A percentile compares a stretch with the other conserved stretches of the same genome.
Evolutionary conservation across 306 rosid genomes (phyloP).

Genomic region (Cyamopsis tetragonoloba): DNA sequence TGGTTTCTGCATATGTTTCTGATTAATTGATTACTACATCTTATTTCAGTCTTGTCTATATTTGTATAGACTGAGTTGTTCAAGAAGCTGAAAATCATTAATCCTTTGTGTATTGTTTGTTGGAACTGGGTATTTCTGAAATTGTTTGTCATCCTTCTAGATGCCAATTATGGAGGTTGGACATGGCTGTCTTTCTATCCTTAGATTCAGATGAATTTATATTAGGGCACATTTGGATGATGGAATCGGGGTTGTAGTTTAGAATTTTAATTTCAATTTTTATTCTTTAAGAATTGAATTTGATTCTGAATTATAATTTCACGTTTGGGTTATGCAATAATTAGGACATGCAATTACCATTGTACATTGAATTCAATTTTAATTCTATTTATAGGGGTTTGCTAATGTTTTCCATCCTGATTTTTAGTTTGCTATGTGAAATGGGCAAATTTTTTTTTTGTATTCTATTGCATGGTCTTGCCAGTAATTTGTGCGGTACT

Average conservation of each 20-base stretch:
- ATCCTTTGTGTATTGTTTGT: slow-evolving; percentile 26
- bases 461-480: not conserved
- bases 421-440: too few relatives aligned
- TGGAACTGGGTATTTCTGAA: slow-evolving; percentile 34
- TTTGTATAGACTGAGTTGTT: not conserved
- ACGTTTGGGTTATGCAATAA: too few relatives aligned
- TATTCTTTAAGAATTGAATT: too few relatives aligned
- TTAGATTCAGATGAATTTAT: not conserved
- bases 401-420: too few relatives aligned
- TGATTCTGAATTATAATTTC: too few relatives aligned
- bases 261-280: too few relatives aligned
- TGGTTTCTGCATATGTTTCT: slow-evolving; percentile 28
- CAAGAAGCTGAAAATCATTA: not conserved
- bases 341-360: too few relatives aligned
- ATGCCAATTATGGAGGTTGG: slow-evolving; percentile 15
- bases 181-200: slow-evolving; percentile 3
- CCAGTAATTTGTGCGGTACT: not conserved
- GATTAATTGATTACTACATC: not conserved
- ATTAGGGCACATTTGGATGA: too few relatives aligned
- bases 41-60: not conserved
- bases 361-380: too few relatives aligned
- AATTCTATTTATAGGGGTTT: too few relatives aligned
- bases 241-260: too few relatives aligned
- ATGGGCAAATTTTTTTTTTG: too few relatives aligned
- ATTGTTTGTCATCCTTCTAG: slow-evolving; percentile 13